Evolutionary conservation across 345 rosid genomes (phyloP), one percentile per base, ranked within the genome.

Genomic region (Clarkia xantiana): DNA sequence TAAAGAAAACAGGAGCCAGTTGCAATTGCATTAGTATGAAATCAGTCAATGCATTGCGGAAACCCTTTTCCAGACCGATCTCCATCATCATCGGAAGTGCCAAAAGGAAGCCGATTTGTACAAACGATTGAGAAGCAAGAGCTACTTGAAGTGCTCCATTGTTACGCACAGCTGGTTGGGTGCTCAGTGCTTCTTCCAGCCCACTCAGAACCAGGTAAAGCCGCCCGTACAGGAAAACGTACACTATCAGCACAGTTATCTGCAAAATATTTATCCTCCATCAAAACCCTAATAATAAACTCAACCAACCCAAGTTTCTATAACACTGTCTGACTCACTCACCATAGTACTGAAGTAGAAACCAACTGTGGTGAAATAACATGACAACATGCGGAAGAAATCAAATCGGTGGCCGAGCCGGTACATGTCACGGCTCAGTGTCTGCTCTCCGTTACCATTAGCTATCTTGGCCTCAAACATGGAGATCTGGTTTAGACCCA

Each of bases 11-110:
- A 0, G 99, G 99, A 40, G 99, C 96, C 29, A 93, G 53, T 52
- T 93, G 99, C 59, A 93, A 62, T 64, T 87, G 97, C 99, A 93
- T 93, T 69, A 84, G 68, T 59, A 93, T 61, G 62, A 87, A 87
- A 67, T 93, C 97, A 74, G 91, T 87, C 19, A 87, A 66, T 39
- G 99, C 97, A 57, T 86, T 84, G 43, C 95, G 80, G 62, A 93
- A 87, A 61, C 99, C 99, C 62, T 83, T 78, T 66, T 93, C 99
- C 63, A 93, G 57, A 25, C 96, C 99, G 47, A 87, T 93, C 69
- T 93, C 99, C 99, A 93, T 87, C 67, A 93, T 71, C 99, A 93
- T 93, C 47, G 96, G 99, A 48, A 93, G 71, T 44, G 99, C 94
- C 96, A 84, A 84, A 51, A 93, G 60, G 71, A 78, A 64, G 55